Conservation (phyloP, 306 rosid genomes). For the Prunus campanulata region DNA sequence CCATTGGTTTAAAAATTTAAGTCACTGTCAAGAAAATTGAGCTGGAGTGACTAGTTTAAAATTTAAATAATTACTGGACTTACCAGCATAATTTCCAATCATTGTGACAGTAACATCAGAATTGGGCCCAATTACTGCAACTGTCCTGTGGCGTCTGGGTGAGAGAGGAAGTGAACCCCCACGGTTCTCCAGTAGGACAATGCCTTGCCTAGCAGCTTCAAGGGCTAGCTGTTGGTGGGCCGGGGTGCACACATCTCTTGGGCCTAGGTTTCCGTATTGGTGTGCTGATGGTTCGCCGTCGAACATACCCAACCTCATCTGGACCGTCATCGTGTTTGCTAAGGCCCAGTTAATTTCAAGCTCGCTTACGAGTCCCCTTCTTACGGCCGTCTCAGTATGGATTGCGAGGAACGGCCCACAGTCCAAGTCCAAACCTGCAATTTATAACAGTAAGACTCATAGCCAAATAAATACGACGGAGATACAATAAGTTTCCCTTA, state of each 20-base stretch:
- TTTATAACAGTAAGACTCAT: background rate
- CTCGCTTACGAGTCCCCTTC: slow-evolving; percentile 42
- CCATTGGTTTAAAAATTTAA: background rate
- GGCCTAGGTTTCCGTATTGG: slow-evolving; percentile 62
- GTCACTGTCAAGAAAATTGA: background rate
- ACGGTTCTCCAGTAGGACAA: slow-evolving; percentile 60
- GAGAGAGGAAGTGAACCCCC: slow-evolving; percentile 52
- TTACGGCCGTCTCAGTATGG: slow-evolving; percentile 61
- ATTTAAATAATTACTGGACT: background rate
- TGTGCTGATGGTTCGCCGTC: slow-evolving; percentile 69
- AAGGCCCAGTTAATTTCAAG: slow-evolving; percentile 62
- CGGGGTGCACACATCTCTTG: slow-evolving; percentile 52
- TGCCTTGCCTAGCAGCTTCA: slow-evolving; percentile 81
- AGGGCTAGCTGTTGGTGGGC: slow-evolving; percentile 72
- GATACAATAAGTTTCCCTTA: no score
- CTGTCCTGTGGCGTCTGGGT: slow-evolving; percentile 34
- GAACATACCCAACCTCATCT: slow-evolving; percentile 92
- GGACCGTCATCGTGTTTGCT: slow-evolving; percentile 61
- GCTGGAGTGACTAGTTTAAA: background rate
- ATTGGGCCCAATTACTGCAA: slow-evolving; percentile 90
- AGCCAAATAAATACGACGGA: no score
- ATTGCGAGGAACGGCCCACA: slow-evolving; percentile 81
- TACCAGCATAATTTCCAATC: slow-evolving; percentile 94
- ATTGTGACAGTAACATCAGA: slow-evolving; percentile 76
- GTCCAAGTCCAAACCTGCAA: slow-evolving; percentile 66